phyloP scores from a whole-genome alignment of 768 basidiomycete species.

The Tylopilus balloui region DNA sequence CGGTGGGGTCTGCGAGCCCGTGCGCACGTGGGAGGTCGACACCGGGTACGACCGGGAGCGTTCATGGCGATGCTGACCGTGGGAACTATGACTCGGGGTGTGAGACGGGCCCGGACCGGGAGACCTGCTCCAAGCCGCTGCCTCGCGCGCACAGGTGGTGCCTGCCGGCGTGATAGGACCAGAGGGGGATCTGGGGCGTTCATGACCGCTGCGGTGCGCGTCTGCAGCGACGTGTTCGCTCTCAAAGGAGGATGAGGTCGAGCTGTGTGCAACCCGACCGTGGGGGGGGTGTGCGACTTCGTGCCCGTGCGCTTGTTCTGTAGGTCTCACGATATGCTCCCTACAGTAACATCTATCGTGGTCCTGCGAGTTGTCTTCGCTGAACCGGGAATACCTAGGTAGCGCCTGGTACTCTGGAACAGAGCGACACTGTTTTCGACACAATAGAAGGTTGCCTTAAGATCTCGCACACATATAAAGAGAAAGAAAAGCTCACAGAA shows the following conservation, averaged over 20 bases:
- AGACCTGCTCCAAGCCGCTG: not conserved
- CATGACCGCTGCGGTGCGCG: not conserved
- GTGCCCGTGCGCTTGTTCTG: not conserved
- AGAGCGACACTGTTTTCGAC: conserved; percentile 65
- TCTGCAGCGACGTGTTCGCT: not conserved
- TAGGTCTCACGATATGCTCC: not conserved
- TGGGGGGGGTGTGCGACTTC: conserved; percentile 21
- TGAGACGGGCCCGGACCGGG: too few relatives aligned
- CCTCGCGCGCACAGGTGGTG: not conserved
- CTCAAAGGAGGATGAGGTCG: conserved; percentile 32
- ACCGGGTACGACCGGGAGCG: not conserved
- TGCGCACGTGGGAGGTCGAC: not conserved
- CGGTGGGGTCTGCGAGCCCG: not conserved
- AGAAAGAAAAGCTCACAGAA: conserved; percentile 52
- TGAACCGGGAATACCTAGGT: conserved; percentile 61
- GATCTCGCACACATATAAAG: not conserved
- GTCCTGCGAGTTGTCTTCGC: conserved; percentile 9
- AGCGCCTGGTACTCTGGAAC: conserved; percentile 75
- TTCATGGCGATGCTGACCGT: not conserved
- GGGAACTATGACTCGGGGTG: not conserved
- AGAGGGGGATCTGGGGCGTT: conserved; percentile 3
- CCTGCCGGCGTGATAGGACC: too few relatives aligned
- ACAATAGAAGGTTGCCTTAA: not conserved
- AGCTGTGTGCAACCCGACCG: conserved; percentile 24
- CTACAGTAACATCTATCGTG: conserved; percentile 44